Evolutionary conservation across 2,329 filamentous ascomycete species (phyloP).

Genomic region (Fusarium graminum): DNA sequence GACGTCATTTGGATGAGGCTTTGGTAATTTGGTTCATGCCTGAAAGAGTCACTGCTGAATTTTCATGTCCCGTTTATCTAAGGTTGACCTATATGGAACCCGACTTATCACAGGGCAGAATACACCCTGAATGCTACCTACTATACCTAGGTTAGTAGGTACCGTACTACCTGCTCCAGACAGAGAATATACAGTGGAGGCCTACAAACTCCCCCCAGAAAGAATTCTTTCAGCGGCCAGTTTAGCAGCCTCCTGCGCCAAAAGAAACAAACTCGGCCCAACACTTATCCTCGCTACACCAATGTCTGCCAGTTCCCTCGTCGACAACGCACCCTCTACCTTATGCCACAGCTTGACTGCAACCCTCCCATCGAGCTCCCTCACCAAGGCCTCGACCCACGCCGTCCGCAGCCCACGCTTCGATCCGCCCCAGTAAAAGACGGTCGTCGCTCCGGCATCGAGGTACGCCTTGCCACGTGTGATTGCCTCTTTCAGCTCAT

Average conservation of each 20-base stretch:
- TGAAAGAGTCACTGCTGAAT: not conserved
- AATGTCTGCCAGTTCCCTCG: slow-evolving; percentile 59
- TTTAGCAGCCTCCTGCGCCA: slow-evolving; percentile 57
- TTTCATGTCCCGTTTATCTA: not conserved
- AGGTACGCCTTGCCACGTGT: slow-evolving; percentile 68
- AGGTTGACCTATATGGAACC: not conserved
- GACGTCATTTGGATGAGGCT: not conserved
- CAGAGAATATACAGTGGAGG: not conserved
- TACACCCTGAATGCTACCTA: too few species aligned
- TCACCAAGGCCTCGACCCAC: slow-evolving; percentile 62
- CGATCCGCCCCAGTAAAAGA: slow-evolving; percentile 71
- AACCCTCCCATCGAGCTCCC: slow-evolving; percentile 63
- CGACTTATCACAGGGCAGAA: slow-evolving; percentile 3
- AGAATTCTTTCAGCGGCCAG: slow-evolving; percentile 52
- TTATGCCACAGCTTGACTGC: slow-evolving; percentile 60
- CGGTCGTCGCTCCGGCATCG: slow-evolving; percentile 68
- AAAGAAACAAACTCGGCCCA: slow-evolving; percentile 61
- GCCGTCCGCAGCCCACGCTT: slow-evolving; percentile 58
- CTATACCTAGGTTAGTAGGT: too few species aligned
- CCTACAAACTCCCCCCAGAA: slow-evolving; percentile 40
- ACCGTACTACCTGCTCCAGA: too few species aligned
- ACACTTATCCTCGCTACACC: slow-evolving; percentile 69
- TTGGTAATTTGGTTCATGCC: not conserved
- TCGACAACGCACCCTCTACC: slow-evolving; percentile 56
- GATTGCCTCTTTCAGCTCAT: slow-evolving; percentile 62